These are phyloP conservation scores for Candida vaughaniae DNA, from an alignment of 805 yeast genomes.

Conservation along the genomic window DNA sequence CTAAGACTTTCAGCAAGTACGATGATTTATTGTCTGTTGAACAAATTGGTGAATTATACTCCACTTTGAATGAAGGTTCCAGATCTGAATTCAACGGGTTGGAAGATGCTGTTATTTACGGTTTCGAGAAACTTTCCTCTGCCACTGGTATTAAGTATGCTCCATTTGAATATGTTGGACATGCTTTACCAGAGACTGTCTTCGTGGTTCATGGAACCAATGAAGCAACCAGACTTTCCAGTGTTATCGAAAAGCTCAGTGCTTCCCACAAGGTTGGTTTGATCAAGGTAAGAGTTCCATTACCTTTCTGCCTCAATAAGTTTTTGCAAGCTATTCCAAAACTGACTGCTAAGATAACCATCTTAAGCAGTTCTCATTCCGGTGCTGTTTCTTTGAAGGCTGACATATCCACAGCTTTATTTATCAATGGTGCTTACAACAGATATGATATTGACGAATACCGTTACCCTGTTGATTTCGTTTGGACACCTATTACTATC, in stretches of 20 bases:
- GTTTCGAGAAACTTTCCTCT: slow-evolving; percentile 51
- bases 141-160: slow-evolving; percentile 53
- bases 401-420: slow-evolving; percentile 72
- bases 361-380: slow-evolving; percentile 39
- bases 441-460: slow-evolving; percentile 48
- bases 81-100: slow-evolving; percentile 24
- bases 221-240: slow-evolving; percentile 56
- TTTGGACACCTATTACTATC: slow-evolving; percentile 57
- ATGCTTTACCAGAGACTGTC: slow-evolving; percentile 61
- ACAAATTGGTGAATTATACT: slow-evolving; percentile 38
- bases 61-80: slow-evolving; percentile 30
- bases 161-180: slow-evolving; percentile 73
- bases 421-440: slow-evolving; percentile 46
- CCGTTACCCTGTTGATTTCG: slow-evolving; percentile 49
- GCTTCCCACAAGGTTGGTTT: slow-evolving; percentile 55
- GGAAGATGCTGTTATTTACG: slow-evolving; percentile 41
- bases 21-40: slow-evolving; percentile 44
- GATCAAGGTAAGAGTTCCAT: slow-evolving; percentile 70
- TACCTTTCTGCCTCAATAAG: slow-evolving; percentile 69
- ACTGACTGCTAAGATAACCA: slow-evolving; percentile 58
- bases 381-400: slow-evolving; percentile 52
- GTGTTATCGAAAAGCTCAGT: slow-evolving; percentile 35
- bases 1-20: slow-evolving; percentile 50
- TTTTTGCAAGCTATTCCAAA: slow-evolving; percentile 61
- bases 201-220: slow-evolving; percentile 78